Conservation (phyloP, 2,329 filamentous ascomycete species). For the Cryphonectria radicalis region DNA sequence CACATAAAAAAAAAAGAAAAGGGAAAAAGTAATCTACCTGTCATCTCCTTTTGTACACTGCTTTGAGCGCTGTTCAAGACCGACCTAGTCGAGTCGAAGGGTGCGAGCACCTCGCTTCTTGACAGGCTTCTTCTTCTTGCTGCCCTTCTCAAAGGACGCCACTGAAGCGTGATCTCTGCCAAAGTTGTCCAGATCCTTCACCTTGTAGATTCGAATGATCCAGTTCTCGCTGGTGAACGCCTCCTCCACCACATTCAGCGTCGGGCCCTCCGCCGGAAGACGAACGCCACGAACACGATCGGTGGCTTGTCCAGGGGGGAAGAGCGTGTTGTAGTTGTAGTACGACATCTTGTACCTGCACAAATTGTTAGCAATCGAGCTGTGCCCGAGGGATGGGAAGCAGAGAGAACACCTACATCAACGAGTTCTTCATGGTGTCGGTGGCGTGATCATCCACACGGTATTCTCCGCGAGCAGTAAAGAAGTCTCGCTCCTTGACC, state of each 20-base stretch:
- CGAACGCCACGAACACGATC: slow-evolving; percentile 85
- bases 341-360: slow-evolving; percentile 99
- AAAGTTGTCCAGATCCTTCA: slow-evolving; percentile 97
- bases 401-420: slow-evolving; percentile 76
- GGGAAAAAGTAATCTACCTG: slow-evolving; percentile 16
- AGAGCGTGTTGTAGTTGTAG: slow-evolving; percentile 93
- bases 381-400: not conserved
- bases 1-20: slow-evolving; percentile 11
- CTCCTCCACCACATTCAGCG: slow-evolving; percentile 89
- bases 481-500: slow-evolving; percentile 95
- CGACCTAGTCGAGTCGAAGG: slow-evolving; percentile 69
- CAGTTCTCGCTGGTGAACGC: slow-evolving; percentile 99
- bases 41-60: slow-evolving; percentile 24
- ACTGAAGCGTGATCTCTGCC: slow-evolving; percentile 80
- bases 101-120: slow-evolving; percentile 76
- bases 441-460: slow-evolving; percentile 91
- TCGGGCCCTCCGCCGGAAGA: slow-evolving; percentile 82
- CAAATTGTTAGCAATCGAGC: slow-evolving; percentile 37
- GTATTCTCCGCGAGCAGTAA: slow-evolving; percentile 92
- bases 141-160: slow-evolving; percentile 74
- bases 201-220: slow-evolving; percentile 99
- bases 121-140: slow-evolving; percentile 79
- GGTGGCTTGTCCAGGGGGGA: slow-evolving; percentile 86
- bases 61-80: slow-evolving; percentile 5
- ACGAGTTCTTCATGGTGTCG: slow-evolving; percentile 97